phyloP scores from a whole-genome alignment of 805 yeast genomes.

The Jamesozyma jinghongensis region DNA sequence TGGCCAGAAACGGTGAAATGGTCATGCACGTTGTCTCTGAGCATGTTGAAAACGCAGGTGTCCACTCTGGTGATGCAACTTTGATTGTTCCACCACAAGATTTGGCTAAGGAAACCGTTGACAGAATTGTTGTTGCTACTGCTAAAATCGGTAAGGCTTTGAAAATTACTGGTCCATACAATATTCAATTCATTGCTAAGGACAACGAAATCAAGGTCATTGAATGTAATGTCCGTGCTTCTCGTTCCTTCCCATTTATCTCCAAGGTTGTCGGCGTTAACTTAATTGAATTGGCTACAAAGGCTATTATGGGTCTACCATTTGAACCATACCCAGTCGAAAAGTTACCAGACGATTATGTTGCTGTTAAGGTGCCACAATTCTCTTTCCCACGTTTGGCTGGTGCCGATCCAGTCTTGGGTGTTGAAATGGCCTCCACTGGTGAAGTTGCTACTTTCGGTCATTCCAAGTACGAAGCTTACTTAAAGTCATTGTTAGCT shows the following conservation, averaged over 20 bases:
- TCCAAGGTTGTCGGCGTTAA: constrained; percentile 96
- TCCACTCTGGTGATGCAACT: constrained; percentile 98
- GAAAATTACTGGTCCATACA: constrained; percentile 94
- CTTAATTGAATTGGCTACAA: constrained; percentile 94
- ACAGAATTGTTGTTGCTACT: constrained; percentile 87
- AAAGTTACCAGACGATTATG: constrained; percentile 84
- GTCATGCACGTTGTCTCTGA: constrained; percentile 97
- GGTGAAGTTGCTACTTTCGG: constrained; percentile 99
- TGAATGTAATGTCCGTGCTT: constrained; percentile 97
- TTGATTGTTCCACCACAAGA: constrained; percentile 95
- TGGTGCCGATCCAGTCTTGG: constrained; percentile 96
- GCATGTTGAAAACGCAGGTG: constrained; percentile 99
- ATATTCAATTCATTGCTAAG: constrained; percentile 93
- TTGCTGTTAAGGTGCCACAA: constrained; percentile 95
- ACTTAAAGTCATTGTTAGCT: constrained; percentile 85
- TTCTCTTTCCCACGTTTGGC: constrained; percentile 94
- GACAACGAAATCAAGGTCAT: constrained; percentile 94
- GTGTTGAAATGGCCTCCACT: constrained; percentile 99
- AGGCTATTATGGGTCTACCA: constrained; percentile 85
- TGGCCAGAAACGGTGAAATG: constrained; percentile 88
- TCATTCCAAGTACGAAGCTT: constrained; percentile 92
- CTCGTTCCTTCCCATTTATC: constrained; percentile 98
- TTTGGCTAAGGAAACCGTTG: constrained; percentile 82
- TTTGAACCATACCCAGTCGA: constrained; percentile 84
- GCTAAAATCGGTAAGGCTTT: constrained; percentile 93